phyloP scores from a whole-genome alignment of 2,329 filamentous ascomycete species.

The Cyanodermella asteris region DNA sequence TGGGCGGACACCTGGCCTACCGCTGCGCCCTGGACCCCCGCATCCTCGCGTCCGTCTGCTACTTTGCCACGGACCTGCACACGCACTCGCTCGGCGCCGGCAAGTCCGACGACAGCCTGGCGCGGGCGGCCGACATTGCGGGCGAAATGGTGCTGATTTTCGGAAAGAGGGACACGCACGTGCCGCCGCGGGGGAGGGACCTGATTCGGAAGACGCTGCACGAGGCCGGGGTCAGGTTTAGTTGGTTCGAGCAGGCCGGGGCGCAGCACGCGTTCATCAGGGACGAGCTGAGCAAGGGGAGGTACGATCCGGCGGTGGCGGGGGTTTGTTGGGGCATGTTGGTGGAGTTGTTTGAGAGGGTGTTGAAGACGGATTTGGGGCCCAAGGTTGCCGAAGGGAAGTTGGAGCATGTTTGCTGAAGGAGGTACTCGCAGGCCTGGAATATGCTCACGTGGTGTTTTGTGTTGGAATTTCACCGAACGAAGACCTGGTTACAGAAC shows the following conservation, averaged over 20 bases:
- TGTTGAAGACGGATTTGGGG: conserved; percentile 59
- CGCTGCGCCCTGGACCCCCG: conserved; percentile 52
- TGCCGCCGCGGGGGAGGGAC: conserved; percentile 62
- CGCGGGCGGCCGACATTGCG: conserved; percentile 42
- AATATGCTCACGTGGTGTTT: too few relatives aligned
- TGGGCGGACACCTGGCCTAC: conserved; percentile 72
- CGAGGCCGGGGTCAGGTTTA: conserved; percentile 50
- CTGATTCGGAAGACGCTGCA: conserved; percentile 64
- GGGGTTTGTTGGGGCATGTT: conserved; percentile 84
- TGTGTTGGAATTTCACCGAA: too few relatives aligned
- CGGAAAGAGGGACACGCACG: conserved; percentile 76
- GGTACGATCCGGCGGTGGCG: conserved; percentile 70
- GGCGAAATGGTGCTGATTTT: conserved; percentile 62
- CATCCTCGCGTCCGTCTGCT: conserved; percentile 58
- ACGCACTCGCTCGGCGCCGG: conserved; percentile 49
- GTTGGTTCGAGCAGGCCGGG: conserved; percentile 79
- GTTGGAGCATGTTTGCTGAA: conserved; percentile 5
- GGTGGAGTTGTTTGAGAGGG: conserved; percentile 62
- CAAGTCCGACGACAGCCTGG: conserved; percentile 40
- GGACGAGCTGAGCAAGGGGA: conserved; percentile 80
- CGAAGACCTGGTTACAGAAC: too few relatives aligned
- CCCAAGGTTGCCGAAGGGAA: conserved; percentile 1
- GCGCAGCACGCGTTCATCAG: conserved; percentile 89
- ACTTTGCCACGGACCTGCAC: conserved; percentile 87
- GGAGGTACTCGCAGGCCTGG: too few relatives aligned